Percentiles rank a stretch among this genome's conserved stretches.
These are phyloP conservation scores for Solanum lycopersicoides DNA, from an alignment of 257 asterid species.

Conservation along the genomic window DNA sequence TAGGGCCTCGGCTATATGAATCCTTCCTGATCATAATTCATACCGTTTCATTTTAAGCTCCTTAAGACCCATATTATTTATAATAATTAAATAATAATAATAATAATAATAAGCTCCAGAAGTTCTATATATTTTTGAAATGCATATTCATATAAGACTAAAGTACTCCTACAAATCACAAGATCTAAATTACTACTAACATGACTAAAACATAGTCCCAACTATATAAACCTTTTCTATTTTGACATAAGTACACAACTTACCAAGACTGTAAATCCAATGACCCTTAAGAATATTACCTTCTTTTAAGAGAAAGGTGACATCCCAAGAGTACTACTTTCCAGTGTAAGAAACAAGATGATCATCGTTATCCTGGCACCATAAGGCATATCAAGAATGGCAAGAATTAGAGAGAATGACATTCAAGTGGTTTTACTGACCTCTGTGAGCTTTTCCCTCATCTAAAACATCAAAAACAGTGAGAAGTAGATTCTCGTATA, in stretches of 20 bases:
- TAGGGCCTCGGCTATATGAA: not conserved
- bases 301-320: not conserved
- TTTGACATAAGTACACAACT: not conserved
- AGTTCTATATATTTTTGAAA: not conserved
- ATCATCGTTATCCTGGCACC: not conserved
- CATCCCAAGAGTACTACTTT: not conserved
- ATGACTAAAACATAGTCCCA: not conserved
- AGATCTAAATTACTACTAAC: not conserved
- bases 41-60: not conserved
- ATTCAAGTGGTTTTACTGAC: constrained; percentile 27
- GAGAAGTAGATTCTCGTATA: constrained; percentile 82
- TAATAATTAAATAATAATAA: not conserved
- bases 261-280: not conserved
- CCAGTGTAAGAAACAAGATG: not conserved
- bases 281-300: not conserved
- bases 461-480: constrained; percentile 92
- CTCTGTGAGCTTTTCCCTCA: constrained; percentile 98
- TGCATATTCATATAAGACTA: not conserved
- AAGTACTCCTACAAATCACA: not conserved
- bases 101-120: not conserved
- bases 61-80: not conserved
- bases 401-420: not conserved
- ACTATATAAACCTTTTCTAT: not conserved
- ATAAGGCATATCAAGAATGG: not conserved
- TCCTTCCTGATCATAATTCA: not conserved